Percentiles rank a stretch among this genome's conserved stretches.
These are phyloP conservation scores for Malassezia brasiliensis DNA, from an alignment of 1,284 basidiomycete genomes.

Conservation along the genomic window DNA sequence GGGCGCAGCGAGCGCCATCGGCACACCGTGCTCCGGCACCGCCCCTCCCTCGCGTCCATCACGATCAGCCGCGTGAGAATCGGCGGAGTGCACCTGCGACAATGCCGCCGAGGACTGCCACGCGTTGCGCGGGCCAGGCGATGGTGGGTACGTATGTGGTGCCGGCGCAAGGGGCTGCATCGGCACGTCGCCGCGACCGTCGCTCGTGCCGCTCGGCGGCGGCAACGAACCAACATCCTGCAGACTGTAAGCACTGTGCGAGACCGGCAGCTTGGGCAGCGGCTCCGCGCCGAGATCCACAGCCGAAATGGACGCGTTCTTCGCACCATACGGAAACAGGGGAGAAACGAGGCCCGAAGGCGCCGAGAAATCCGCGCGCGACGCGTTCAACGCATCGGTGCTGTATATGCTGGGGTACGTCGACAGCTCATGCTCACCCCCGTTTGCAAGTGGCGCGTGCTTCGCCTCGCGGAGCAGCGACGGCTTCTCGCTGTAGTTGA, in stretches of 20 bases:
- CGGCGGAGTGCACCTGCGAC: neutral
- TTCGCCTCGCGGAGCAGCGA: neutral
- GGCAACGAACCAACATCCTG: neutral
- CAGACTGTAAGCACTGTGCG: neutral
- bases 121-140: neutral
- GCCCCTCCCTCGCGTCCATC: neutral
- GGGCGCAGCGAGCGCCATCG: slow-evolving; percentile 1
- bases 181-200: neutral
- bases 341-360: neutral
- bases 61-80: neutral
- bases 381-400: neutral
- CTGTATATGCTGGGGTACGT: neutral
- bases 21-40: neutral
- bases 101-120: neutral
- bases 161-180: neutral
- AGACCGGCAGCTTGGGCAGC: neutral
- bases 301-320: neutral
- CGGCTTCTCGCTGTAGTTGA: slow-evolving; percentile 12
- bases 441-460: neutral
- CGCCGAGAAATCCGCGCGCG: neutral
- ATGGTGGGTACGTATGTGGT: neutral
- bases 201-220: neutral
- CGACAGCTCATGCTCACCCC: neutral
- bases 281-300: neutral
- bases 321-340: neutral